These are phyloP conservation scores for Leptographium wingfieldii DNA, from an alignment of 2,329 filamentous ascomycete genomes.

Conservation along the genomic window DNA sequence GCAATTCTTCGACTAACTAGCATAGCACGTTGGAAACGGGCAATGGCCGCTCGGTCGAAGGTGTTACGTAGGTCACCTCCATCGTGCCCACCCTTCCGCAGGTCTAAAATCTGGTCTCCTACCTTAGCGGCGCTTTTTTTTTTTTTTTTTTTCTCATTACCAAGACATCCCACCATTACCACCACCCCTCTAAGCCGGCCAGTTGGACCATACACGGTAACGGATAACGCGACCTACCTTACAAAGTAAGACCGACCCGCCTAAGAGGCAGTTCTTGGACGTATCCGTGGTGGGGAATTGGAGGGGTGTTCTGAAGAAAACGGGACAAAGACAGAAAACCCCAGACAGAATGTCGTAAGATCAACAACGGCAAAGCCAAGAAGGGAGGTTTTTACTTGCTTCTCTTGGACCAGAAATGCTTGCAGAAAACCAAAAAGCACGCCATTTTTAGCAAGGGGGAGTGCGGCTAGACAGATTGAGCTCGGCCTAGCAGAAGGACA, in stretches of 20 bases:
- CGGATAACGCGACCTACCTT: neutral
- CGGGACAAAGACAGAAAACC: neutral
- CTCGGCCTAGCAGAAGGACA: no score
- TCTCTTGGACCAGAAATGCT: no score
- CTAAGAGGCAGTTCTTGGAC: neutral
- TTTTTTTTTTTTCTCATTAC: neutral
- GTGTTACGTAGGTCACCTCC: neutral
- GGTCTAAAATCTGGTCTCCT: neutral
- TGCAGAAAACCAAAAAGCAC: no score
- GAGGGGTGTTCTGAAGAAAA: neutral
- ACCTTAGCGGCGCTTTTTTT: neutral
- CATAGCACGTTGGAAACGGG: no score
- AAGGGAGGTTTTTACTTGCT: neutral
- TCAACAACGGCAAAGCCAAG: neutral
- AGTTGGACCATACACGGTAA: neutral
- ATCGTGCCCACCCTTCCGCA: neutral
- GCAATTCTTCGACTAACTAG: no score
- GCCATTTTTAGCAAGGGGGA: no score
- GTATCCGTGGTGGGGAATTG: neutral
- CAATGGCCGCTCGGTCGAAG: no score
- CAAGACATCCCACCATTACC: neutral
- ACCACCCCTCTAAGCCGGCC: neutral
- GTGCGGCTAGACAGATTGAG: no score
- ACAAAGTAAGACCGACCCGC: neutral
- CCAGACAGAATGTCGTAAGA: neutral